Percentiles rank a stretch among this genome's conserved stretches.
Conservation (phyloP, 78 protist species). For the Polysphondylium violaceum region DNA sequence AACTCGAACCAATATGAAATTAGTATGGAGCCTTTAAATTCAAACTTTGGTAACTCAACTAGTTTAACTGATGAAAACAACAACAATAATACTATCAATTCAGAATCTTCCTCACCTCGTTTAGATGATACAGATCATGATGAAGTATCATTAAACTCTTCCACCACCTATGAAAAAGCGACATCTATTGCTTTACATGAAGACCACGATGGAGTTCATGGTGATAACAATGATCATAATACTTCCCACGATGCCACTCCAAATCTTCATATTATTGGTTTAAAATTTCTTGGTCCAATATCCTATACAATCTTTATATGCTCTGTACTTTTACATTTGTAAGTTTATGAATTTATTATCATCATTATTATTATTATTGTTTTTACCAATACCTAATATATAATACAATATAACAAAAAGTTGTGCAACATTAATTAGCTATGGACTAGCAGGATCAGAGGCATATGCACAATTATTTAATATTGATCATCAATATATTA, state of each 20-base stretch:
- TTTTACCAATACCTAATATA: too few relatives aligned
- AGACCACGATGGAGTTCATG: too few relatives aligned
- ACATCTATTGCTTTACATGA: too few relatives aligned
- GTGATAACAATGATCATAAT: background rate
- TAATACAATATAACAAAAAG: conserved; percentile 1
- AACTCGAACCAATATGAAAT: too few relatives aligned
- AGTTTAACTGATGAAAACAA: background rate
- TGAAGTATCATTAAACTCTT: background rate
- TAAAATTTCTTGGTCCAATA: conserved; percentile 15
- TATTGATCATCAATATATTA: conserved; percentile 16
- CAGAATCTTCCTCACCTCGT: background rate
- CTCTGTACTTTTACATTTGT: conserved; percentile 77
- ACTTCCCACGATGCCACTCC: conserved; percentile 24
- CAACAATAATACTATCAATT: background rate
- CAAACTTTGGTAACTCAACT: background rate
- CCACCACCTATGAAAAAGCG: background rate
- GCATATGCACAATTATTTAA: conserved; percentile 44
- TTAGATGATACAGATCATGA: background rate
- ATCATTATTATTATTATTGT: background rate
- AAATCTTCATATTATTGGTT: conserved; percentile 57
- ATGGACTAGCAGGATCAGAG: conserved; percentile 71
- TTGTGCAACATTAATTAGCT: conserved; percentile 59
- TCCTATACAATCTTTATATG: conserved; percentile 40
- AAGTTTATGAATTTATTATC: background rate
- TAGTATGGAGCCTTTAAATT: too few relatives aligned